Evolutionary conservation across 208 protist species (phyloP).

Genomic region (Leishmania mexicana): DNA sequence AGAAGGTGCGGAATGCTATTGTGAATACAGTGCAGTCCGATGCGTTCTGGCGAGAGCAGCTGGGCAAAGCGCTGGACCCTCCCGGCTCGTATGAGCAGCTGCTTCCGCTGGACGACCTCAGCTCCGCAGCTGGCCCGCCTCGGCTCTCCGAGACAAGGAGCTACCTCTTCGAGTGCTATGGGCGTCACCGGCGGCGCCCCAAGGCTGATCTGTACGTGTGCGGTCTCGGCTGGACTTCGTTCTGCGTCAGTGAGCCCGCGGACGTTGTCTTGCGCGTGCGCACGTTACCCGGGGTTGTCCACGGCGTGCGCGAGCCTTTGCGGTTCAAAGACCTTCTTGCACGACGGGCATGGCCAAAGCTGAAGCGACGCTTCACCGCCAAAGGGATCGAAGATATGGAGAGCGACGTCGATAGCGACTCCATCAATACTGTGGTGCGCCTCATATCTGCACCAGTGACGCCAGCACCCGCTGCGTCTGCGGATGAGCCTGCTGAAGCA

Average conservation of each 20-base stretch:
- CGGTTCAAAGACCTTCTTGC: slow-evolving; percentile 87
- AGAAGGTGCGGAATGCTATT: slow-evolving; percentile 84
- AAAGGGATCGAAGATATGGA: slow-evolving; percentile 50
- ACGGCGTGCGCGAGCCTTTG: slow-evolving; percentile 88
- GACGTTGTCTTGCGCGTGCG: slow-evolving; percentile 92
- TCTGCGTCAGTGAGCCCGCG: slow-evolving; percentile 76
- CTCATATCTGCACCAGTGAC: slow-evolving; percentile 23
- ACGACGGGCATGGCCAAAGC: slow-evolving; percentile 74
- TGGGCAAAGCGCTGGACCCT: slow-evolving; percentile 78
- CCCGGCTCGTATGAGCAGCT: slow-evolving; percentile 86
- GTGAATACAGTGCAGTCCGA: slow-evolving; percentile 76
- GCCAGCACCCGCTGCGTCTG: not conserved
- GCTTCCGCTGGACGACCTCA: slow-evolving; percentile 18
- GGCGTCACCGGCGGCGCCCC: slow-evolving; percentile 65
- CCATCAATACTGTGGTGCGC: slow-evolving; percentile 83
- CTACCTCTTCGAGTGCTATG: slow-evolving; percentile 92
- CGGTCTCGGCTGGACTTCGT: slow-evolving; percentile 86
- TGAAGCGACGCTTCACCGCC: slow-evolving; percentile 72
- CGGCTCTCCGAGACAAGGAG: slow-evolving; percentile 67
- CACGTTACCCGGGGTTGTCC: slow-evolving; percentile 88
- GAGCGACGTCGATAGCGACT: slow-evolving; percentile 56
- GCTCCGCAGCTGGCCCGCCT: slow-evolving; percentile 24
- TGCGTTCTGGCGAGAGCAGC: slow-evolving; percentile 82
- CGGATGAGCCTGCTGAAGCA: not conserved
- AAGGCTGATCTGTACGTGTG: slow-evolving; percentile 92